Percentiles rank a stretch among this genome's conserved stretches.
Evolutionary conservation across 2,329 filamentous ascomycete genomes (phyloP).

Genomic region (Botrytis porri): DNA sequence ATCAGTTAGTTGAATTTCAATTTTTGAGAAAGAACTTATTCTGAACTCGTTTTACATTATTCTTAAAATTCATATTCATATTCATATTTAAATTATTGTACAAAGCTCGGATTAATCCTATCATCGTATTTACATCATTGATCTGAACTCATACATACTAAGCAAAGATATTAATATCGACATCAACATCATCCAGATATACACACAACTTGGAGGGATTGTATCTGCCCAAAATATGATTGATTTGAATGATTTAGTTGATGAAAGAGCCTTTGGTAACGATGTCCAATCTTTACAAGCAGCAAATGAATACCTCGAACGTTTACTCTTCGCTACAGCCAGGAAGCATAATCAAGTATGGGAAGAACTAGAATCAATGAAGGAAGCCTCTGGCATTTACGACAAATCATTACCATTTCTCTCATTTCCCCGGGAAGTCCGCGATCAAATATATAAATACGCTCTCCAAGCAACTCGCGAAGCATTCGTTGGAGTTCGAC

Average conservation of each 20-base stretch:
- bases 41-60: slow-evolving; percentile 2
- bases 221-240: neutral
- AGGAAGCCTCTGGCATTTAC: slow-evolving; percentile 4
- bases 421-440: slow-evolving; percentile 34
- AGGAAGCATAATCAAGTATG: slow-evolving; percentile 16
- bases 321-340: slow-evolving; percentile 13
- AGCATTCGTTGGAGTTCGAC: slow-evolving; percentile 15
- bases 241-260: slow-evolving; percentile 3
- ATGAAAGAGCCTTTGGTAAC: slow-evolving; percentile 13
- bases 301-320: slow-evolving; percentile 18
- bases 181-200: neutral
- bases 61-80: neutral
- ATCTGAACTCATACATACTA: neutral
- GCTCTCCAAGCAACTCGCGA: slow-evolving; percentile 24
- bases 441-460: slow-evolving; percentile 35
- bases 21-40: neutral
- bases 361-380: slow-evolving; percentile 12
- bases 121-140: neutral
- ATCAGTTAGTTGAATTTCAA: neutral
- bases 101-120: neutral
- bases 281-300: slow-evolving; percentile 15
- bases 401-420: slow-evolving; percentile 29
- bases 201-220: neutral
- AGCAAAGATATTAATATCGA: neutral
- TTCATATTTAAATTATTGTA: slow-evolving; percentile 3